phyloP scores from a whole-genome alignment of 805 yeast species.

The Komagataella kurtzmanii region DNA sequence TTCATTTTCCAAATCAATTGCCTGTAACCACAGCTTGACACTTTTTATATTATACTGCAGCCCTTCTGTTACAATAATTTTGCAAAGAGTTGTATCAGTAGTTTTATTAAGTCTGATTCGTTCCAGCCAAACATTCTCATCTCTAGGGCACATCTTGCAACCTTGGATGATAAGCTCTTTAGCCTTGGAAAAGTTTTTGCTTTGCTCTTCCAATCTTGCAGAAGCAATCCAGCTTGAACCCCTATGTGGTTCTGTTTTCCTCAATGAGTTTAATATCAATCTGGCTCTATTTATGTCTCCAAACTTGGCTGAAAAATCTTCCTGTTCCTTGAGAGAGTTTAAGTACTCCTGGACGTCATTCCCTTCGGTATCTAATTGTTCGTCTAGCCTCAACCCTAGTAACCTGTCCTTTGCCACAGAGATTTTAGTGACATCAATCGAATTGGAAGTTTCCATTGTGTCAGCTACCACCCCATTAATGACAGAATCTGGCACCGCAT shows the following conservation, averaged over 20 bases:
- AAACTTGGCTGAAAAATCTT: constrained; percentile 11
- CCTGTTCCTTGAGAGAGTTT: constrained; percentile 13
- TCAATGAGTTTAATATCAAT: constrained; percentile 46
- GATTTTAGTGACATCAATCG: constrained; percentile 28
- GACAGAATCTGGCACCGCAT: constrained; percentile 73
- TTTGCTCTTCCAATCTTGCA: constrained; percentile 64
- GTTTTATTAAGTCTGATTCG: constrained; percentile 45
- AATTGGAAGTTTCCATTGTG: constrained; percentile 14
- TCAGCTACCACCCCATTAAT: constrained; percentile 24
- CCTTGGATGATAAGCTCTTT: constrained; percentile 57
- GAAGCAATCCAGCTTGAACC: constrained; percentile 80
- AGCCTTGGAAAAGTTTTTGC: constrained; percentile 43
- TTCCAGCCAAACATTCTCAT: constrained; percentile 76
- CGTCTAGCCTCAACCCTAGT: constrained; percentile 40
- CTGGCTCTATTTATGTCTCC: constrained; percentile 53
- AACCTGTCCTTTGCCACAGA: constrained; percentile 54
- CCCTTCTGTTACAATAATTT: constrained; percentile 52
- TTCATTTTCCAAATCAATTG: constrained; percentile 54
- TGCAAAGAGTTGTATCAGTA: constrained; percentile 30
- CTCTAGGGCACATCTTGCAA: constrained; percentile 49
- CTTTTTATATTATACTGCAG: constrained; percentile 42
- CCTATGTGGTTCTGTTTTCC: constrained; percentile 59
- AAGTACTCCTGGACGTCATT: constrained; percentile 27
- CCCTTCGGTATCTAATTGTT: constrained; percentile 11
- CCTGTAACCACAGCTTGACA: constrained; percentile 59